phyloP scores from a whole-genome alignment of 345 rosid genomes.

The Linum lewisii region DNA sequence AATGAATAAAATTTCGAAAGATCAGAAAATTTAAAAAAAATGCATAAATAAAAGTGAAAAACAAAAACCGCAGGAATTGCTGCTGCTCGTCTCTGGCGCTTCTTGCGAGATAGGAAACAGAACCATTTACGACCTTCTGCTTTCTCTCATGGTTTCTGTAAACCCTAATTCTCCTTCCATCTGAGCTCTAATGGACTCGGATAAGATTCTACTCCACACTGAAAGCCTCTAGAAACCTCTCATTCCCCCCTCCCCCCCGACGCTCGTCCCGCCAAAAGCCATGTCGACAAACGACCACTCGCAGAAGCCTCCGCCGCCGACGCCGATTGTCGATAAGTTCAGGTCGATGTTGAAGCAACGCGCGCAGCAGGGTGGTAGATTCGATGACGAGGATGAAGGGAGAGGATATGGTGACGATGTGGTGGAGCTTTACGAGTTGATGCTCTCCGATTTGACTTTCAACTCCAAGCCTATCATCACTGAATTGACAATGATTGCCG shows the following conservation, averaged over 20 bases:
- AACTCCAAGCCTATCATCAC: conserved; percentile 97
- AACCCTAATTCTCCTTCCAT: conserved; percentile 3
- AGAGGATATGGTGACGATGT: conserved; percentile 32
- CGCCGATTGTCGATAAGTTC: conserved; percentile 52
- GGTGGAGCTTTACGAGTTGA: conserved; percentile 58
- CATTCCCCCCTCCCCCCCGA: not conserved
- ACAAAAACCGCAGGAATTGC: not conserved
- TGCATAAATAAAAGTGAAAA: too few species aligned
- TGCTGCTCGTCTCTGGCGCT: not conserved
- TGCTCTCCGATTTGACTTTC: conserved; percentile 65
- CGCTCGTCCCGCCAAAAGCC: conserved; percentile 21
- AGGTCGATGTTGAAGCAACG: conserved; percentile 56
- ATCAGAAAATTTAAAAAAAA: too few species aligned
- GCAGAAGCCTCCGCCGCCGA: conserved; percentile 18
- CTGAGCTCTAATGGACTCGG: conserved; percentile 21
- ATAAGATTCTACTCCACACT: conserved; percentile 17
- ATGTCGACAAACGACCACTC: conserved; percentile 39
- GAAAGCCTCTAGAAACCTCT: conserved; percentile 30
- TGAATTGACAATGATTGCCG: conserved; percentile 93
- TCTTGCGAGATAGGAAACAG: not conserved
- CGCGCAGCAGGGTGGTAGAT: conserved; percentile 29
- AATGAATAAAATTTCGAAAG: too few species aligned
- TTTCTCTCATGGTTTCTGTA: not conserved
- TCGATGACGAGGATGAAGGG: conserved; percentile 22
- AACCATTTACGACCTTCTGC: not conserved